Evolutionary conservation across 1,284 basidiomycete genomes (phyloP).

Genomic region (Puccinia coronata): DNA sequence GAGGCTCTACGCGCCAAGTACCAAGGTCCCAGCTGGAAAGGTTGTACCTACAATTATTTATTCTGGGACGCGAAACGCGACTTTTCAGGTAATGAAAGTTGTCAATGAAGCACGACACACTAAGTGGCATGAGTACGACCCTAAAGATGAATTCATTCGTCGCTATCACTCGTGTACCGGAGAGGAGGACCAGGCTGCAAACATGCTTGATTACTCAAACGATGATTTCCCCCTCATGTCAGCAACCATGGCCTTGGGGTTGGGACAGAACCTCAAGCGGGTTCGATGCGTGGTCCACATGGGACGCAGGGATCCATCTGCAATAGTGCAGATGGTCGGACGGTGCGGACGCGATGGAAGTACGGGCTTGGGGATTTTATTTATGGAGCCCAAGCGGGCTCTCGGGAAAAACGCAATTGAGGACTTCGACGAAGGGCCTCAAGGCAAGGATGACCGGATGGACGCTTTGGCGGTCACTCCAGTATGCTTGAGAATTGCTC

Average conservation of each 20-base stretch:
- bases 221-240: neutral
- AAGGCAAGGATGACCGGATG: neutral
- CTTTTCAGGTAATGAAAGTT: neutral
- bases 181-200: neutral
- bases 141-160: neutral
- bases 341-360: too few species aligned
- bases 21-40: neutral
- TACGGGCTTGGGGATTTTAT: neutral
- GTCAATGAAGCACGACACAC: neutral
- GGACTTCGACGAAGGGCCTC: neutral
- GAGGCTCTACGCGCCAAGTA: neutral
- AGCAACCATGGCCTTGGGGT: too few species aligned
- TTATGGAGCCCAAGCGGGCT: neutral
- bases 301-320: too few species aligned
- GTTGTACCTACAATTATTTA: neutral
- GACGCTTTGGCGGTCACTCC: conserved; percentile 5
- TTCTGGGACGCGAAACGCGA: neutral
- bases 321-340: too few species aligned
- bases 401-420: neutral
- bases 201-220: neutral
- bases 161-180: neutral
- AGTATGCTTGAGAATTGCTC: neutral
- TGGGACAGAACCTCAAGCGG: too few species aligned
- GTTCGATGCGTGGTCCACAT: too few species aligned
- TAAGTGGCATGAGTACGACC: neutral